Conservation (phyloP, 495 filamentous ascomycete species). For the Neurospora sp. region DNA sequence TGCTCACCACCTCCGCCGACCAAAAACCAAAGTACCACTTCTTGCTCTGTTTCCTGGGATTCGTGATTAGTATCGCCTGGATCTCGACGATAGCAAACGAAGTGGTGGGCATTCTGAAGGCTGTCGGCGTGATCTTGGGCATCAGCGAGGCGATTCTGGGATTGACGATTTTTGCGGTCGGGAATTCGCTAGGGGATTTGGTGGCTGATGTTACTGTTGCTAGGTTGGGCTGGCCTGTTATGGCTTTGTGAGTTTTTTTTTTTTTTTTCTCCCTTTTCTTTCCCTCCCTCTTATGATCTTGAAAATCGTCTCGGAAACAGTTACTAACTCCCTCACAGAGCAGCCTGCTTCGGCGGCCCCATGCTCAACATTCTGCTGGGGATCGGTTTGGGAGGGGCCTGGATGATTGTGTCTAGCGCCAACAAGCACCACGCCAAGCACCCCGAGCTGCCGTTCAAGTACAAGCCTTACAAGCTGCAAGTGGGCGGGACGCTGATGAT, state of each 20-base stretch:
- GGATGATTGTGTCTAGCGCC: slow-evolving; percentile 61
- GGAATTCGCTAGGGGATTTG: slow-evolving; percentile 88
- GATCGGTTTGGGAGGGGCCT: slow-evolving; percentile 78
- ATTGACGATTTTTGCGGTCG: slow-evolving; percentile 92
- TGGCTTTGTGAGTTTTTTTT: slow-evolving; percentile 59
- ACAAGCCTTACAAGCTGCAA: slow-evolving; percentile 65
- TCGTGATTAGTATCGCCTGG: slow-evolving; percentile 85
- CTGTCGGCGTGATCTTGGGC: slow-evolving; percentile 80
- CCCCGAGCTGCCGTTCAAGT: slow-evolving; percentile 39
- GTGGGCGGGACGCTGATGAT: slow-evolving; percentile 78
- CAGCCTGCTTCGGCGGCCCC: slow-evolving; percentile 91
- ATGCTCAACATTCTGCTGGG: slow-evolving; percentile 97
- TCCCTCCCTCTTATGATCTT: neutral
- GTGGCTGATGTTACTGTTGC: slow-evolving; percentile 95
- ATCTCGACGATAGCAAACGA: slow-evolving; percentile 94
- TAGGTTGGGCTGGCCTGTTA: slow-evolving; percentile 85
- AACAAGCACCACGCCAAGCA: slow-evolving; percentile 45
- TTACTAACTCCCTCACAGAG: slow-evolving; percentile 23
- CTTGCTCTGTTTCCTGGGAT: slow-evolving; percentile 80
- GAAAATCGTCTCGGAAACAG: neutral
- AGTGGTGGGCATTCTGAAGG: slow-evolving; percentile 91
- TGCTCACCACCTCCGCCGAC: slow-evolving; percentile 49
- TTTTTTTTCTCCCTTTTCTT: neutral
- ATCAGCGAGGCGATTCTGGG: slow-evolving; percentile 96
- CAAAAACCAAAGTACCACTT: slow-evolving; percentile 57